These are phyloP conservation scores for Perkinsus olseni DNA, from an alignment of 169 alveolate genomes.

Conservation along the genomic window DNA sequence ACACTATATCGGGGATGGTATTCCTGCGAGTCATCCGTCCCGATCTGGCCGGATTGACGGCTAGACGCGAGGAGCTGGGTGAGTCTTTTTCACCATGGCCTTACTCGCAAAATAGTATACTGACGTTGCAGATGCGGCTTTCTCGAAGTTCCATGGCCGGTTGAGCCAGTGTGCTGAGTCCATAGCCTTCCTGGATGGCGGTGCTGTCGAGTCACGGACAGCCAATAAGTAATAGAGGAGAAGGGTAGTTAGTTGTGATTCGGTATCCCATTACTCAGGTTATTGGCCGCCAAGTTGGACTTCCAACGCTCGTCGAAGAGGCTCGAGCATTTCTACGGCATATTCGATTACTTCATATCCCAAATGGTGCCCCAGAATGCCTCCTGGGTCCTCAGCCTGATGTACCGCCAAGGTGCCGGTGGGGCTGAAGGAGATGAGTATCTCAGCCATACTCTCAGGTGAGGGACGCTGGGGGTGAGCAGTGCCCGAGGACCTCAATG, in stretches of 20 bases:
- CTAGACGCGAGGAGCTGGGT: background rate
- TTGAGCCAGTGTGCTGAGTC: background rate
- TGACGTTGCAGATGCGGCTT: background rate
- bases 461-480: background rate
- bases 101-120: background rate
- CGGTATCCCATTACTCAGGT: background rate
- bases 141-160: background rate
- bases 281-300: background rate
- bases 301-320: background rate
- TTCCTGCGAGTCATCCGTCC: background rate
- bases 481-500: background rate
- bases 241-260: background rate
- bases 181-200: slow-evolving; percentile 6
- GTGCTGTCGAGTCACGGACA: background rate
- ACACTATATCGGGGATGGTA: background rate
- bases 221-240: background rate
- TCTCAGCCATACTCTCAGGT: background rate
- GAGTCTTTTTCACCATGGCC: background rate
- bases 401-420: background rate
- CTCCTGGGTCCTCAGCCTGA: background rate
- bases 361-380: background rate
- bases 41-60: background rate
- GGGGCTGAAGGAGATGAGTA: background rate
- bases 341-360: background rate
- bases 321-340: background rate